Evolutionary conservation across 306 rosid species (phyloP).

Genomic region (Vigna hirtella): DNA sequence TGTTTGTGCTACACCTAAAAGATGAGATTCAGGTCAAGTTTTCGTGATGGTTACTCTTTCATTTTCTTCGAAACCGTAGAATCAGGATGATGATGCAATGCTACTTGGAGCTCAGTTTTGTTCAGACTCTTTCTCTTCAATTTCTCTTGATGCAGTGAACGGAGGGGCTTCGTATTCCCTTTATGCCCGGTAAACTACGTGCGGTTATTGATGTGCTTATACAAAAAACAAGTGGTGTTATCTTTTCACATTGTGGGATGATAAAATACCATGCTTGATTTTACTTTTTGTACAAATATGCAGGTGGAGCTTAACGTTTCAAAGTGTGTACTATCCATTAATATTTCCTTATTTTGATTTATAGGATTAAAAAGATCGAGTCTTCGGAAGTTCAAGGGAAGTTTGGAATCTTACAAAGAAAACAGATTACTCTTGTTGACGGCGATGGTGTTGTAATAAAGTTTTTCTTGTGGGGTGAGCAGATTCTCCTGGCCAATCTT

Average conservation of each 20-base stretch:
- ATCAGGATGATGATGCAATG: constrained; percentile 90
- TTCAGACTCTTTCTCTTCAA: constrained; percentile 83
- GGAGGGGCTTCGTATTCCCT: constrained; percentile 72
- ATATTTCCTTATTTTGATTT: constrained; percentile 33
- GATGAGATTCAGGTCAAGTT: constrained; percentile 13
- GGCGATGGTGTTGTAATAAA: constrained; percentile 63
- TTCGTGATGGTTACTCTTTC: constrained; percentile 29
- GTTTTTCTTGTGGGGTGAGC: constrained; percentile 90
- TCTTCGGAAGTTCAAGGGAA: constrained; percentile 64
- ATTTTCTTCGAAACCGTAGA: constrained; percentile 52
- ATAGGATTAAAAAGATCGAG: constrained; percentile 82
- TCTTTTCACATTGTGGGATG: not conserved
- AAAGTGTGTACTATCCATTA: constrained; percentile 18
- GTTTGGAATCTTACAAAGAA: constrained; percentile 56
- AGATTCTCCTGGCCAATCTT: constrained; percentile 80
- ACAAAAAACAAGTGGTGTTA: not conserved
- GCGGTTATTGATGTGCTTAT: not conserved
- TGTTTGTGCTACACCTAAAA: constrained; percentile 26
- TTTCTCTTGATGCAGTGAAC: constrained; percentile 66
- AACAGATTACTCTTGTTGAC: constrained; percentile 80
- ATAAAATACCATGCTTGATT: constrained; percentile 8
- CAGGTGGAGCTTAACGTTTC: constrained; percentile 23
- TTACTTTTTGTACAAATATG: constrained; percentile 21
- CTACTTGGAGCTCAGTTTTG: constrained; percentile 86
- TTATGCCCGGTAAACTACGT: constrained; percentile 67